A percentile compares a stretch with the other conserved stretches of the same genome.
phyloP scores from a whole-genome alignment of 1,284 basidiomycete species.

The Xerocomus minutiporus region DNA sequence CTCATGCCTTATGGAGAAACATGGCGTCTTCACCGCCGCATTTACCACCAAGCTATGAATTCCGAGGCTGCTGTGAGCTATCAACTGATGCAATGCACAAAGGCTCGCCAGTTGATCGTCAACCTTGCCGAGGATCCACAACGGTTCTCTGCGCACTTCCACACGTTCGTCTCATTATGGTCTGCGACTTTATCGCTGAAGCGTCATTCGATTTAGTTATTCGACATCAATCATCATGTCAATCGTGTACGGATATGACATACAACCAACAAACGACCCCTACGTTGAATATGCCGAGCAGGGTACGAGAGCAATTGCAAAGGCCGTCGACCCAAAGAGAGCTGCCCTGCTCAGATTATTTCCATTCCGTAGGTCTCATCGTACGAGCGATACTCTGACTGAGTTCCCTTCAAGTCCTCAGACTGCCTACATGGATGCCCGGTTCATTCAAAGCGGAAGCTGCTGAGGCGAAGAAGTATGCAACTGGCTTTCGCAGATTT shows the following conservation, averaged over 20 bases:
- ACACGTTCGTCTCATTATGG: constrained; percentile 18
- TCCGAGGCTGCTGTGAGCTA: constrained; percentile 15
- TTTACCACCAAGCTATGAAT: constrained; percentile 25
- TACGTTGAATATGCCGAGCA: constrained; percentile 23
- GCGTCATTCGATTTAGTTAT: constrained; percentile 12
- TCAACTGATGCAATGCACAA: constrained; percentile 23
- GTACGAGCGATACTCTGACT: not conserved
- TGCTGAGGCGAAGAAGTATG: constrained; percentile 13
- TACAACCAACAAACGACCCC: constrained; percentile 20
- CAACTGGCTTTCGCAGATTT: constrained; percentile 17
- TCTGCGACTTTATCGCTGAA: not conserved
- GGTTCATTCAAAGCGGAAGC: constrained; percentile 26
- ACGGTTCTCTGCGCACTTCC: constrained; percentile 18
- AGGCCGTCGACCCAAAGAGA: constrained; percentile 20
- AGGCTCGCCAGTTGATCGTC: constrained; percentile 21
- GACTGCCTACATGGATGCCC: constrained; percentile 25
- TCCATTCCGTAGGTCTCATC: constrained; percentile 24
- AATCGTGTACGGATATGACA: constrained; percentile 27
- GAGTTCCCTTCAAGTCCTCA: constrained; percentile 19
- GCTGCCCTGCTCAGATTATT: constrained; percentile 23
- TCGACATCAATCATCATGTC: constrained; percentile 30
- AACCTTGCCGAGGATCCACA: constrained; percentile 21
- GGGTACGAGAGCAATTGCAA: constrained; percentile 20
- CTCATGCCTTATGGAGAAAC: constrained; percentile 27
- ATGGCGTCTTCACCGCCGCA: constrained; percentile 29